Base-by-base conservation (phyloP, 2,329 filamentous ascomycete genomes). In the Hirsutella thompsonii region DNA sequence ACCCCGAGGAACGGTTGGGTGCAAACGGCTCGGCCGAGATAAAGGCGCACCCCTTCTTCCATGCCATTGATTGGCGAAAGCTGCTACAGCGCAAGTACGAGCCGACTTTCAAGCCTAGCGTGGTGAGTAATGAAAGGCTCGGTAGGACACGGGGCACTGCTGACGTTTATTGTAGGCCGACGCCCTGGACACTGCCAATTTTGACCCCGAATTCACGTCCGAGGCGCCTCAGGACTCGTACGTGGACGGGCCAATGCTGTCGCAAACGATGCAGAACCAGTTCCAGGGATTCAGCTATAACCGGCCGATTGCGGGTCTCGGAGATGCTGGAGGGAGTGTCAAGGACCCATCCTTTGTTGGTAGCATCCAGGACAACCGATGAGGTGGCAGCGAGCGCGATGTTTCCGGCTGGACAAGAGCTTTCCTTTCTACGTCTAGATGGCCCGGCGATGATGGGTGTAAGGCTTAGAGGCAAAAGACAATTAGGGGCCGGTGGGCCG, bases 41-140 rank as follows among this genome's bases (percentile, higher is more conserved):
- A 70, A 98, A 98, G 68, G 87, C 89, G 20, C 92, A 98, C 60
- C 89, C 90, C 43, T 98, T 98, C 74, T 96, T 98, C 74, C 89
- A 95, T 57, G 90, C 86, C 60, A 96, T 98, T 53, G 92, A 98
- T 62, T 98, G 92, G 92, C 83, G 89, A 53, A 96, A 96, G 68
- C 72, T 98, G 45, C 69, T 98, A 47, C 92, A 96, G 67, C 80
- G 92, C 60, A 96, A 96, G 68, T 96, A 96, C 58, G 90, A 96
- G 68, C 92, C 92, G 44, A 89, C 86, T 46, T 98, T 96, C 72
- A 94, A 94, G 66, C 92, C 92, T 44, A 94, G 79, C 60, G 89
- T 94, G 70, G 85, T 94, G 78, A 66, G 86, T 87, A 14, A 30
- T 10, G 6, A 11, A 10, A 26, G 5, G n/a, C 6, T 29, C 19